Evolutionary conservation across 306 rosid genomes (phyloP).

Genomic region (Astragalus glycyphyllos): DNA sequence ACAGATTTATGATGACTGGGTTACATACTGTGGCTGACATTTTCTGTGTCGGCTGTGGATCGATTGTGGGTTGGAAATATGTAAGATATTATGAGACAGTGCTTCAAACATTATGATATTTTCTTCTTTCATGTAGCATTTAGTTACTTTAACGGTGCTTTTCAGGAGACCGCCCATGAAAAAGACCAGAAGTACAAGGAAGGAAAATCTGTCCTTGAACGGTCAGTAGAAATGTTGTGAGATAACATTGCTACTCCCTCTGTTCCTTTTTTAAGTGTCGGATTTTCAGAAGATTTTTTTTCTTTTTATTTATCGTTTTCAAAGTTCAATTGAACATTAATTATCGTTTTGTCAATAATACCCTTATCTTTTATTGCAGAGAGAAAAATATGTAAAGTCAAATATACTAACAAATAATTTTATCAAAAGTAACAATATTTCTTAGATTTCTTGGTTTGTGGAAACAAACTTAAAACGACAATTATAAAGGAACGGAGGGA

Average conservation of each 20-base stretch:
- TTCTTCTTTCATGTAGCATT: constrained; percentile 37
- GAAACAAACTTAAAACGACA: too few species aligned
- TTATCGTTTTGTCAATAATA: too few species aligned
- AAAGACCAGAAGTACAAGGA: constrained; percentile 74
- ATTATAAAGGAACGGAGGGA: too few species aligned
- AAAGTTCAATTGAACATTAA: too few species aligned
- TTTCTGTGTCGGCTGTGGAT: constrained; percentile 92
- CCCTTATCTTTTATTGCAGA: too few species aligned
- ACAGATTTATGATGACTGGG: constrained; percentile 79
- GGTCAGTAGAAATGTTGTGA: constrained; percentile 60
- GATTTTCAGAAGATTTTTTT: too few species aligned
- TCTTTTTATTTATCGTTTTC: too few species aligned
- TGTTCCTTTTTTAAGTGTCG: too few species aligned
- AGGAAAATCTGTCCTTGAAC: constrained; percentile 72
- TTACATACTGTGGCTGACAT: constrained; percentile 90
- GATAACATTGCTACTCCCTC: constrained; percentile 17
- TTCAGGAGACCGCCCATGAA: constrained; percentile 68
- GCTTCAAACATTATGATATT: constrained; percentile 40
- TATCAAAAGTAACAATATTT: too few species aligned
- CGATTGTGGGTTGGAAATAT: constrained; percentile 92
- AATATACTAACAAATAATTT: too few species aligned
- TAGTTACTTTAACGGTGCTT: constrained; percentile 50
- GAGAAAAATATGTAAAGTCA: too few species aligned
- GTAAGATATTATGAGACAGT: constrained; percentile 71
- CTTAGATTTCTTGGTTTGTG: too few species aligned